Evolutionary conservation across 2,329 filamentous ascomycete species (phyloP), one percentile per base, ranked within the genome.

Genomic region (Hansfordia pulvinata): DNA sequence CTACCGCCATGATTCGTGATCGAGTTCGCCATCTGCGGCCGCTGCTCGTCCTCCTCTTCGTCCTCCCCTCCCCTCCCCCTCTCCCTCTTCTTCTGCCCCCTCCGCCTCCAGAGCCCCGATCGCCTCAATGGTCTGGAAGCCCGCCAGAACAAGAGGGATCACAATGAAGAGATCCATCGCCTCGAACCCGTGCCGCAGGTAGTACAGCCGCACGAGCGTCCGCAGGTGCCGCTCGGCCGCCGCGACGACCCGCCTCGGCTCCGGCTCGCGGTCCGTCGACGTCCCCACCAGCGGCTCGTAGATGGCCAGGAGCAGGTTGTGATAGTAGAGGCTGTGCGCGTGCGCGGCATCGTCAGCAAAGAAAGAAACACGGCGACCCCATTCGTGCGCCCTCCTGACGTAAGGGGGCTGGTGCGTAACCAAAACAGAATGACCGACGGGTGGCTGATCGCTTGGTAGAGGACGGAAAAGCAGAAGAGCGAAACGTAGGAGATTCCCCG

Each of bases 231-330:
- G 27, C 17, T 37, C 41, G 8, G 43, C 39, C 8, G 37, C 20
- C 9, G 15, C 15, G 10, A 44, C 31, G 9, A 44, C 34, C 5
- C 20, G 20, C 10, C 11, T 28, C 5, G 34, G 35, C 6, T 27
- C 29, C 3, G 24, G 34, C 10, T 34, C 31, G 2, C 25, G 22
- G 11, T 29, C 16, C n/a, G 21, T 31, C 21, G 31, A 17, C 20
- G 32, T 28, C 10, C 34, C 30, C 26, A 32, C 20, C 17, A 38
- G 36, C 8, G 39, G 41, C 11, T 42, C 43, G 28, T 46, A 53
- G 2, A 54, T 35, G 2, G 38, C 36, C 17, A 53, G 46, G 8
- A 52, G 34, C n/a, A 52, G 39, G n/a, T 41, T 33, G 26, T 56
- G 45, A 22, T 52, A 50, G 22, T 53, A 46, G 35, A 54, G 49